phyloP scores from a whole-genome alignment of 768 basidiomycete genomes.

The Lactarius hengduanensis region DNA sequence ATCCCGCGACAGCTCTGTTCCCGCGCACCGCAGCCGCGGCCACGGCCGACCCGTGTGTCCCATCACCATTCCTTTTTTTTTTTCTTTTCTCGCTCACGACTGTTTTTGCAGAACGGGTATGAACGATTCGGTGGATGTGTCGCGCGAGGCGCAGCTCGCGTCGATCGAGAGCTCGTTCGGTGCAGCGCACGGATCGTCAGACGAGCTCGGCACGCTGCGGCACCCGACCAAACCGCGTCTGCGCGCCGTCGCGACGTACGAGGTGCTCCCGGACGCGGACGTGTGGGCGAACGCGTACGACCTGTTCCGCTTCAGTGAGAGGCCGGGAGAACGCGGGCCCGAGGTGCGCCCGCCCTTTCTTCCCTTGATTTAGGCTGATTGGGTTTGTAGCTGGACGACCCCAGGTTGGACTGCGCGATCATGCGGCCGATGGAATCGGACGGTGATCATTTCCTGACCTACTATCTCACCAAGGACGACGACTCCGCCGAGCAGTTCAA shows the following conservation, averaged over 20 bases:
- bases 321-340: conserved; percentile 72
- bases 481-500: conserved; percentile 68
- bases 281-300: conserved; percentile 92
- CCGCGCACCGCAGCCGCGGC: conserved; percentile 39
- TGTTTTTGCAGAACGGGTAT: conserved; percentile 40
- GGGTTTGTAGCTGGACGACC: conserved; percentile 60
- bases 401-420: conserved; percentile 81
- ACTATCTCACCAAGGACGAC: conserved; percentile 78
- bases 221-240: conserved; percentile 81
- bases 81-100: not conserved
- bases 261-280: conserved; percentile 78
- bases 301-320: conserved; percentile 79
- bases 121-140: conserved; percentile 59
- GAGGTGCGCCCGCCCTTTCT: conserved; percentile 49
- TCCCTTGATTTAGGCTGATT: not conserved
- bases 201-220: conserved; percentile 55
- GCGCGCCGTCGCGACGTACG: conserved; percentile 76
- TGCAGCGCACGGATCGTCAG: conserved; percentile 52
- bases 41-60: conserved; percentile 56
- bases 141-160: conserved; percentile 67
- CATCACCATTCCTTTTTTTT: too few species aligned
- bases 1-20: conserved; percentile 53
- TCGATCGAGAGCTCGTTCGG: conserved; percentile 79
- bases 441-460: conserved; percentile 84
- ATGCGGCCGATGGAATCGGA: conserved; percentile 86